Evolutionary conservation across 1,284 basidiomycete genomes (phyloP).

Genomic region (Trametes polyzona): DNA sequence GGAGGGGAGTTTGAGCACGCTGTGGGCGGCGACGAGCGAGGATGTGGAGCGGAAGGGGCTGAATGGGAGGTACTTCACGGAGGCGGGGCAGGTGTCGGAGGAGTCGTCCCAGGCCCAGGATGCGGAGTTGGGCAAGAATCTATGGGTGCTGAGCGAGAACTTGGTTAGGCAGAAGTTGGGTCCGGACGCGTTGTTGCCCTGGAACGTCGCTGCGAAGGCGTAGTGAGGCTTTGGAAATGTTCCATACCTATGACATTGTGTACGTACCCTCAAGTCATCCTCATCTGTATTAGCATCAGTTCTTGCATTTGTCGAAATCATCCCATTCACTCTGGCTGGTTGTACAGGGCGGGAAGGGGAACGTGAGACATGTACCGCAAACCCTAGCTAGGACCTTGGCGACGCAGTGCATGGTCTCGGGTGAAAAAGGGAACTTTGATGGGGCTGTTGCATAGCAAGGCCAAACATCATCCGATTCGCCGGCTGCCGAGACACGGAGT

Average conservation of each 20-base stretch:
- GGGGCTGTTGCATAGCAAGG: not conserved
- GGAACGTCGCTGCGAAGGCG: constrained; percentile 9
- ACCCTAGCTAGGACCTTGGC: too few relatives aligned
- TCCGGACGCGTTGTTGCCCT: constrained; percentile 36
- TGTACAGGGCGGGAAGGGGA: too few relatives aligned
- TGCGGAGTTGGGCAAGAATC: constrained; percentile 38
- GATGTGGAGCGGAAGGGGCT: constrained; percentile 40
- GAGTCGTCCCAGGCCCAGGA: constrained; percentile 42
- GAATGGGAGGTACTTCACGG: constrained; percentile 44
- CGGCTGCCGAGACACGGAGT: too few relatives aligned
- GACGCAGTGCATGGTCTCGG: too few relatives aligned
- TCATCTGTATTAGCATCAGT: too few relatives aligned
- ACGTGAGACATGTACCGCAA: too few relatives aligned
- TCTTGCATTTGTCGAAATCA: not conserved
- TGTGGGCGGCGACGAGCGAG: constrained; percentile 40
- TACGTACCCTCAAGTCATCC: too few relatives aligned
- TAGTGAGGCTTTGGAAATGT: too few relatives aligned
- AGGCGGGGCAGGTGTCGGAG: constrained; percentile 38
- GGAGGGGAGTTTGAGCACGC: constrained; percentile 39
- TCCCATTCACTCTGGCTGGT: too few relatives aligned
- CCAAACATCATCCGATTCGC: too few relatives aligned
- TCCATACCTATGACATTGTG: too few relatives aligned
- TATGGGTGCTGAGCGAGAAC: constrained; percentile 42
- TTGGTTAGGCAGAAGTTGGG: constrained; percentile 41
- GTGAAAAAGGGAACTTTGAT: not conserved